These are phyloP conservation scores for Xylaria digitata DNA, from an alignment of 2,329 filamentous ascomycete genomes.

Conservation along the genomic window DNA sequence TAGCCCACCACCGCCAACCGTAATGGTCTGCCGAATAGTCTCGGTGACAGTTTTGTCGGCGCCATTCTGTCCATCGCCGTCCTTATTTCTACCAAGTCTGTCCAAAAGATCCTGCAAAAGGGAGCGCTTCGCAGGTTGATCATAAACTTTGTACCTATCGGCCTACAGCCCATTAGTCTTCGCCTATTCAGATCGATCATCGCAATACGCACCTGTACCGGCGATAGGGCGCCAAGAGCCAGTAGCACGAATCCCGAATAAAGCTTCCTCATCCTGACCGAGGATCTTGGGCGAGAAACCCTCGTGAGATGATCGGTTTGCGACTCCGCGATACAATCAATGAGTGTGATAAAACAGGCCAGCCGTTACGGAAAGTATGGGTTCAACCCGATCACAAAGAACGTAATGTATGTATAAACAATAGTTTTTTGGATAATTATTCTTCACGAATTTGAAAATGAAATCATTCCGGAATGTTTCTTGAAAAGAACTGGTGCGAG, in stretches of 20 bases:
- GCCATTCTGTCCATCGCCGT: not conserved
- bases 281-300: conserved; percentile 15
- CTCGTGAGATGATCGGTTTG: conserved; percentile 2
- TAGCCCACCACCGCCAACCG: conserved; percentile 29
- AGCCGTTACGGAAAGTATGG: conserved; percentile 32
- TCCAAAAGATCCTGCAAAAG: conserved; percentile 26
- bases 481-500: conserved; percentile 3
- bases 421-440: conserved; percentile 5
- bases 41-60: conserved; percentile 27
- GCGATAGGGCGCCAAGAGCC: conserved; percentile 25
- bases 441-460: conserved; percentile 23
- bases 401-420: not conserved
- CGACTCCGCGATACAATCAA: conserved; percentile 6
- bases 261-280: conserved; percentile 31
- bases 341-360: conserved; percentile 29
- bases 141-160: conserved; percentile 19
- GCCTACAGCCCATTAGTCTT: conserved; percentile 27
- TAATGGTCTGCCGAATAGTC: conserved; percentile 37
- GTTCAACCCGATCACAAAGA: conserved; percentile 30
- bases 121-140: conserved; percentile 30
- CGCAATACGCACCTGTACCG: conserved; percentile 33
- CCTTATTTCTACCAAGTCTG: conserved; percentile 8
- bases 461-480: conserved; percentile 37
- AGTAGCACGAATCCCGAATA: conserved; percentile 29
- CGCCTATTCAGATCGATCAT: not conserved